phyloP scores from a whole-genome alignment of 129 eudicot species.

The Lactuca sativa region DNA sequence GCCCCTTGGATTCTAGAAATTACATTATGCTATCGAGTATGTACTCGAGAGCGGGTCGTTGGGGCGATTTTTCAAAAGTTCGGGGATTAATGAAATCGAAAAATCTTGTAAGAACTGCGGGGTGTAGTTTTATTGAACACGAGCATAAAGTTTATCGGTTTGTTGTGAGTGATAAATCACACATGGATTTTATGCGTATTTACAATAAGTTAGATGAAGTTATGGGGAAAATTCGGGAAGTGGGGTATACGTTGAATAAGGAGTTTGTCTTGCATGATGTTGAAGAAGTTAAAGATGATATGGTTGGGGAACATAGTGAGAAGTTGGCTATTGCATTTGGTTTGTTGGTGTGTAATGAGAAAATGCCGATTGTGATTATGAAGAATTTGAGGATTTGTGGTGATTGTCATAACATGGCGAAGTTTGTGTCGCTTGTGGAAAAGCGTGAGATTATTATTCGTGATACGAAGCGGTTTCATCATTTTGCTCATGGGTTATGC shows the following conservation, averaged over 20 bases:
- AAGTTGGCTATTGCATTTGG: slow-evolving; percentile 60
- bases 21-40: slow-evolving; percentile 52
- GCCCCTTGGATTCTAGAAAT: slow-evolving; percentile 46
- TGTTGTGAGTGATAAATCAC: slow-evolving; percentile 42
- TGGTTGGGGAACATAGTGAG: slow-evolving; percentile 48
- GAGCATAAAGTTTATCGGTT: slow-evolving; percentile 39
- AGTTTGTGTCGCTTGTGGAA: slow-evolving; percentile 45
- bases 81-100: slow-evolving; percentile 42
- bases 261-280: slow-evolving; percentile 46
- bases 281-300: slow-evolving; percentile 42
- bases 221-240: slow-evolving; percentile 28
- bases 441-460: slow-evolving; percentile 44
- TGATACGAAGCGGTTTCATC: slow-evolving; percentile 53
- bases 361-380: slow-evolving; percentile 42
- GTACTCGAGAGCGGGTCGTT: slow-evolving; percentile 50
- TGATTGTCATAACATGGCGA: slow-evolving; percentile 50
- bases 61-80: slow-evolving; percentile 46
- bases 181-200: slow-evolving; percentile 29
- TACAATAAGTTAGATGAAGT: slow-evolving; percentile 37
- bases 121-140: slow-evolving; percentile 47
- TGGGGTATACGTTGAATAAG: slow-evolving; percentile 36
- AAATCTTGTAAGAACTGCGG: slow-evolving; percentile 33
- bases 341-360: slow-evolving; percentile 29
- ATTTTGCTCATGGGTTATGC: slow-evolving; percentile 45
- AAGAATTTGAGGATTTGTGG: slow-evolving; percentile 55